Percentiles rank a stretch among this genome's conserved stretches.
Evolutionary conservation across 129 eudicot species (phyloP).

Genomic region (Artemisia argyi): DNA sequence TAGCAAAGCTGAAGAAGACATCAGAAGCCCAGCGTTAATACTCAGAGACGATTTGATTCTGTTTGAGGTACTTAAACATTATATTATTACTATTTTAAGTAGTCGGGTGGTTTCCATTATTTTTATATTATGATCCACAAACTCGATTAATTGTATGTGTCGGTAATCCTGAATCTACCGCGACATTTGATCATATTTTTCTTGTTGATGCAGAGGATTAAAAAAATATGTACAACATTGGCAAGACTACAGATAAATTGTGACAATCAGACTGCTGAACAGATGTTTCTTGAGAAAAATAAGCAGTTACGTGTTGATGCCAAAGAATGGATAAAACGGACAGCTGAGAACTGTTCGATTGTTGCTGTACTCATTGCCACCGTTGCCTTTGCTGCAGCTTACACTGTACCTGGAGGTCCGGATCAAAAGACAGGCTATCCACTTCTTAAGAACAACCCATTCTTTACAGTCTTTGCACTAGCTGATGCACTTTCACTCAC

Average conservation of each 20-base stretch:
- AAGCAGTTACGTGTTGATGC: conserved; percentile 19
- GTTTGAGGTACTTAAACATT: conserved; percentile 30
- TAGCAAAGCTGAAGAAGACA: conserved; percentile 5
- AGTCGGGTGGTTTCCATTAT: too few species aligned
- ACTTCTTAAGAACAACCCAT: too few species aligned
- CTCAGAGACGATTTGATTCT: conserved; percentile 29
- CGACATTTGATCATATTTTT: too few species aligned
- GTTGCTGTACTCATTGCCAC: conserved; percentile 42
- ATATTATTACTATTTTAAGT: not conserved
- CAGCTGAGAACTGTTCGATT: conserved; percentile 39
- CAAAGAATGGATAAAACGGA: conserved; percentile 39
- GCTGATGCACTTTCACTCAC: conserved; percentile 33
- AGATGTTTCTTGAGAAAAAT: conserved; percentile 17
- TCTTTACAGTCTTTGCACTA: conserved; percentile 28
- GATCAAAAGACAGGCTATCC: too few species aligned
- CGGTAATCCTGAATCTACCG: too few species aligned
- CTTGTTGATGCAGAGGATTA: conserved; percentile 24
- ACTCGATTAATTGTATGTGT: too few species aligned
- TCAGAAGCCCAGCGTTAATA: conserved; percentile 33
- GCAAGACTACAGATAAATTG: conserved; percentile 12
- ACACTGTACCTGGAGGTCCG: conserved; percentile 44
- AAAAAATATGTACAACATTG: conserved; percentile 2
- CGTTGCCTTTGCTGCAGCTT: conserved; percentile 44
- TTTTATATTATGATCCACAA: too few species aligned
- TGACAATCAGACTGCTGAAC: conserved; percentile 20